phyloP scores from a whole-genome alignment of 208 protist genomes.

The Wallacemonas sp. region DNA sequence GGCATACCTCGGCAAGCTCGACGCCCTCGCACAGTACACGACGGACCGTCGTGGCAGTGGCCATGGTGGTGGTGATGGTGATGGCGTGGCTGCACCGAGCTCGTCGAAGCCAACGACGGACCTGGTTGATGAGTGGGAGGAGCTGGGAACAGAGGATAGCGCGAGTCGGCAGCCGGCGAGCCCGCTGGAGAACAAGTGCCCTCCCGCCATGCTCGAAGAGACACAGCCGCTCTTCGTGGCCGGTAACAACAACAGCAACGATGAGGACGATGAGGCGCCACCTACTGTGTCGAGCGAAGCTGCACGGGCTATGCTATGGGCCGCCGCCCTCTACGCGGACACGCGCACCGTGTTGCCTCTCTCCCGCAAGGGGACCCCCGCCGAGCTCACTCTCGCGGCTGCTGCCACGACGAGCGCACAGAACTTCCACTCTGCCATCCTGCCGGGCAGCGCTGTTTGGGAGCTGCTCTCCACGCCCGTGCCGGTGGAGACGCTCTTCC shows the following conservation, averaged over 20 bases:
- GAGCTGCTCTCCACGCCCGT: conserved; percentile 29
- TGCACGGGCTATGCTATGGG: conserved; percentile 23
- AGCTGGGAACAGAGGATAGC: conserved; percentile 4
- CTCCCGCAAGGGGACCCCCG: background rate
- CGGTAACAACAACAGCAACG: conserved; percentile 11
- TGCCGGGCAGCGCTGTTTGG: background rate
- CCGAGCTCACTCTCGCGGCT: background rate
- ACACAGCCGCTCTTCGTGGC: background rate
- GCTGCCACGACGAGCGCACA: background rate
- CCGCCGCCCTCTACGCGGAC: background rate
- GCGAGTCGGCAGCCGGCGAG: background rate
- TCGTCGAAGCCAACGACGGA: background rate
- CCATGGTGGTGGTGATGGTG: background rate
- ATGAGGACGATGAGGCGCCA: conserved; percentile 5
- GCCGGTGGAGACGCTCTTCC: conserved; percentile 30
- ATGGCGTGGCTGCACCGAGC: background rate
- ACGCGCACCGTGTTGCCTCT: background rate
- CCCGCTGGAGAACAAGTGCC: background rate
- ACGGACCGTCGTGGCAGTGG: background rate
- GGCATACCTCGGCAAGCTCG: background rate
- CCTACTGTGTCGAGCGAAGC: conserved; percentile 22
- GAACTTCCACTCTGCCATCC: background rate
- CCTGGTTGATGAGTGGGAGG: conserved; percentile 6
- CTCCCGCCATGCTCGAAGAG: background rate
- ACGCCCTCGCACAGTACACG: background rate